phyloP scores from a whole-genome alignment of 2,329 filamentous ascomycete species.

The Fonsecaea multimorphosa region DNA sequence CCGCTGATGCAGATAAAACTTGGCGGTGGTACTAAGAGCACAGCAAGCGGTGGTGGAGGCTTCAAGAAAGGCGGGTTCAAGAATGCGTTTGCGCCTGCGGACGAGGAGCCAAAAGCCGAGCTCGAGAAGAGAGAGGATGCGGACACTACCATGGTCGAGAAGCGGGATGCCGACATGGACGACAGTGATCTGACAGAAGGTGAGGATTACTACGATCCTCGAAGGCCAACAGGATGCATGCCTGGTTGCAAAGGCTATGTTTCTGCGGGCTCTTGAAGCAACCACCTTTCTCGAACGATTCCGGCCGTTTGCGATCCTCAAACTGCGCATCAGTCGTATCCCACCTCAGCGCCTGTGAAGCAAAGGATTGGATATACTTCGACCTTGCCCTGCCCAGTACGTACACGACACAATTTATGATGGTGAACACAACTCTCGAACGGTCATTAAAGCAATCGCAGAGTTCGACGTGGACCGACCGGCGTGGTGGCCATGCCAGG shows the following conservation, averaged over 20 bases:
- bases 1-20: conserved; percentile 48
- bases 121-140: conserved; percentile 53
- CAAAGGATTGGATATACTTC: background rate
- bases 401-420: background rate
- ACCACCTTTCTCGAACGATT: background rate
- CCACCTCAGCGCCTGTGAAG: background rate
- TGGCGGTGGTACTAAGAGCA: conserved; percentile 45
- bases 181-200: conserved; percentile 73
- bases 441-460: background rate
- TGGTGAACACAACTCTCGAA: background rate
- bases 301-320: background rate
- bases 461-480: background rate
- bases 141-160: conserved; percentile 46
- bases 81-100: conserved; percentile 65
- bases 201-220: conserved; percentile 62
- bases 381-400: background rate
- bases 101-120: conserved; percentile 41
- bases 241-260: conserved; percentile 42
- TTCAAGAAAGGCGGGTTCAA: conserved; percentile 88
- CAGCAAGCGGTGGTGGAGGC: conserved; percentile 43
- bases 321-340: background rate
- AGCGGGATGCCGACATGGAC: conserved; percentile 54
- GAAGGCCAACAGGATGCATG: conserved; percentile 58
- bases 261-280: conserved; percentile 20
- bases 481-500: background rate